A percentile compares a stretch with the other conserved stretches of the same genome.
Conservation (phyloP, 2,329 filamentous ascomycete genomes). For the Fusarium sp. region DNA sequence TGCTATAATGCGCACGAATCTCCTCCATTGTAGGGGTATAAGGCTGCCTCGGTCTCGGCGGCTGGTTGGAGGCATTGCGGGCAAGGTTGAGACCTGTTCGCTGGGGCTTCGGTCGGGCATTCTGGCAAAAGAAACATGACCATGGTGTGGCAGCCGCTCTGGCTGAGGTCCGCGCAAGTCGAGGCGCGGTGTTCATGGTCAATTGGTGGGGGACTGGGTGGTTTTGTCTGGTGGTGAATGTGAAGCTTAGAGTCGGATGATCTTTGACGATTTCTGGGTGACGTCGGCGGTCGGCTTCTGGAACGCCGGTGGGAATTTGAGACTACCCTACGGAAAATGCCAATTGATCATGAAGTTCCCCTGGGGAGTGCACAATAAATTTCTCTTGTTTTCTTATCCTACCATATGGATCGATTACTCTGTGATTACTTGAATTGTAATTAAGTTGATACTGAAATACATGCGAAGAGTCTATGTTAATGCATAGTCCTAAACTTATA, state of each 20-base stretch:
- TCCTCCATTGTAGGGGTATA: slow-evolving; percentile 67
- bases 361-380: not conserved
- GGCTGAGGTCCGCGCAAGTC: slow-evolving; percentile 51
- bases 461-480: not conserved
- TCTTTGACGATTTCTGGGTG: slow-evolving; percentile 45
- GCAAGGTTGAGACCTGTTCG: slow-evolving; percentile 43
- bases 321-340: slow-evolving; percentile 1
- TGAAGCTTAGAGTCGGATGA: slow-evolving; percentile 42
- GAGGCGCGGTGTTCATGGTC: slow-evolving; percentile 57
- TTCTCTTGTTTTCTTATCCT: not conserved
- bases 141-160: slow-evolving; percentile 48
- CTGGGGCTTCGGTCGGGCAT: slow-evolving; percentile 48
- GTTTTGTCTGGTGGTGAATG: slow-evolving; percentile 21
- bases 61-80: slow-evolving; percentile 51
- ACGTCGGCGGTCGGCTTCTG: slow-evolving; percentile 45
- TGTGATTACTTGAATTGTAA: not conserved
- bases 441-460: not conserved
- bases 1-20: slow-evolving; percentile 72
- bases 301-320: slow-evolving; percentile 17
- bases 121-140: slow-evolving; percentile 56
- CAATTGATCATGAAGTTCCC: slow-evolving; percentile 6
- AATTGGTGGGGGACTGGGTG: slow-evolving; percentile 33
- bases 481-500: too few species aligned
- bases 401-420: not conserved
- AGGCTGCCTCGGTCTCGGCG: slow-evolving; percentile 42